Evolutionary conservation across 2,329 filamentous ascomycete genomes (phyloP).

Genomic region (Cytospora leucostoma): DNA sequence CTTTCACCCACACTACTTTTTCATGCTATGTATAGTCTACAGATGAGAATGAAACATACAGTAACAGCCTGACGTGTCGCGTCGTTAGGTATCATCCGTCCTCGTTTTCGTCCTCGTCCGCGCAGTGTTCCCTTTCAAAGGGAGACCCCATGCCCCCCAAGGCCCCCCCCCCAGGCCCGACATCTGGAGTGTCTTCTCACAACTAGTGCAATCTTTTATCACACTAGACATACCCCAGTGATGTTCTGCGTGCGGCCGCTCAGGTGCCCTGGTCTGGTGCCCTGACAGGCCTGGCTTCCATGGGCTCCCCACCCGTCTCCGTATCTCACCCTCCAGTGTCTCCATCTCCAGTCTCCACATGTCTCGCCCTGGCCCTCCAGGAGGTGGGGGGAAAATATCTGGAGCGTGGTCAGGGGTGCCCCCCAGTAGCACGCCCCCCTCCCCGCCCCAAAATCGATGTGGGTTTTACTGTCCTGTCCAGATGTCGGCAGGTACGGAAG

Average conservation of each 20-base stretch:
- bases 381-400: constrained; percentile 12
- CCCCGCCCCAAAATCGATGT: background rate
- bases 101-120: too few species aligned
- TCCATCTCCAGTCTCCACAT: constrained; percentile 24
- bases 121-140: too few species aligned
- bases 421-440: constrained; percentile 7
- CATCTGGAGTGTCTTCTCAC: background rate
- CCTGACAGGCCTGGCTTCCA: background rate
- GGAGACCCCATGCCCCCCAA: background rate
- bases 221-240: background rate
- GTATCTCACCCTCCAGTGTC: constrained; percentile 18
- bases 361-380: constrained; percentile 25
- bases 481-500: constrained; percentile 4
- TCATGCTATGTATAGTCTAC: too few species aligned
- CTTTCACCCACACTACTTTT: too few species aligned
- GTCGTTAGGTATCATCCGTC: too few species aligned
- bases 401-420: constrained; percentile 19
- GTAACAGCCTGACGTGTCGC: background rate
- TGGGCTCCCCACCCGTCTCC: constrained; percentile 12
- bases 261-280: background rate
- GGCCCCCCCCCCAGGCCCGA: too few species aligned
- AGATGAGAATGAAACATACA: background rate
- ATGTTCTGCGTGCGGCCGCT: background rate
- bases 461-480: constrained; percentile 7
- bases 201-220: background rate